These are phyloP conservation scores for Vanrija humicola DNA, from an alignment of 1,284 basidiomycete species.

Conservation along the genomic window DNA sequence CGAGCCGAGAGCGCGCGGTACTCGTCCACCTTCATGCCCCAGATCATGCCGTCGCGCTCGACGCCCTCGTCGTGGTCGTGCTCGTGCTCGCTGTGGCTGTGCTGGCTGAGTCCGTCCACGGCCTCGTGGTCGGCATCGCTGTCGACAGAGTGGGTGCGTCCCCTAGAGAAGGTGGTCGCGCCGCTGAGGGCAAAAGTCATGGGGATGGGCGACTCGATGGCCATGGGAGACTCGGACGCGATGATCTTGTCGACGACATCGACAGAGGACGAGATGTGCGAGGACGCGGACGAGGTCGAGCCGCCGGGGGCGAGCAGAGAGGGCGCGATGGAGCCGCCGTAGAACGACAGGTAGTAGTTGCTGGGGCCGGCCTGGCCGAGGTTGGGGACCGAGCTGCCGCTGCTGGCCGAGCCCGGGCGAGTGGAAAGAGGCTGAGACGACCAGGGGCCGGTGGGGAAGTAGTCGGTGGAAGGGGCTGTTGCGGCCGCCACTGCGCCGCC, in stretches of 20 bases:
- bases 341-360: constrained; percentile 14
- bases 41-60: constrained; percentile 50
- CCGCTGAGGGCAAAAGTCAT: too few species aligned
- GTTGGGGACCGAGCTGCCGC: constrained; percentile 1
- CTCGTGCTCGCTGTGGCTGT: constrained; percentile 25
- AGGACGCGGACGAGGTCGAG: neutral
- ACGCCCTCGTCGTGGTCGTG: constrained; percentile 46
- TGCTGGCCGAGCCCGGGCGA: constrained; percentile 5
- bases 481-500: neutral
- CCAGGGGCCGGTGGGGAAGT: constrained; percentile 14
- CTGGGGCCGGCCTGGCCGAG: constrained; percentile 6
- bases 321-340: constrained; percentile 27
- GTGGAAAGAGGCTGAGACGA: constrained; percentile 5
- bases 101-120: neutral
- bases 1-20: constrained; percentile 44
- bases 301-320: constrained; percentile 22
- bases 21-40: constrained; percentile 49
- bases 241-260: constrained; percentile 30
- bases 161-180: too few species aligned
- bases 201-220: neutral
- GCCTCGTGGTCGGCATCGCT: constrained; percentile 15
- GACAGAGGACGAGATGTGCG: constrained; percentile 23
- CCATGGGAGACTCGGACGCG: constrained; percentile 20
- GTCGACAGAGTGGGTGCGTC: constrained; percentile 9
- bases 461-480: constrained; percentile 5